Conservation (phyloP, 2,329 filamentous ascomycete species). For the Pestalotiopsis sp. region DNA sequence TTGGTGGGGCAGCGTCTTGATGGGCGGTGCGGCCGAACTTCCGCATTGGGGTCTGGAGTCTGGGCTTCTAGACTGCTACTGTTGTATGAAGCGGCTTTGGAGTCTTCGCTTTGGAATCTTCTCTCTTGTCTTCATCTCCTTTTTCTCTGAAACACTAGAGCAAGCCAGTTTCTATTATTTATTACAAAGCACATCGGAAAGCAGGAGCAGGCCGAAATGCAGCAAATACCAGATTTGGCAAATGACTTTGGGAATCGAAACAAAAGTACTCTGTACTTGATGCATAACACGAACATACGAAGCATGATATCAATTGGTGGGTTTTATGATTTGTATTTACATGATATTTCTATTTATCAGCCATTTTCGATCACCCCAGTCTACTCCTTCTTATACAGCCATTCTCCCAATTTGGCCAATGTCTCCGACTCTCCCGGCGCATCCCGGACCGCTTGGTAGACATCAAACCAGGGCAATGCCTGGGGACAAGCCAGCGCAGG, state of each 20-base stretch:
- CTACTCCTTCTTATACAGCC: background rate
- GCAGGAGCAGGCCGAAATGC: background rate
- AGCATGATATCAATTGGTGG: too few relatives aligned
- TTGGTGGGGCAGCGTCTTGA: background rate
- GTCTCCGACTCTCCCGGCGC: background rate
- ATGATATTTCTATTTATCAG: too few relatives aligned
- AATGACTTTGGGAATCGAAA: too few relatives aligned
- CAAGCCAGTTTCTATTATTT: background rate
- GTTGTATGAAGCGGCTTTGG: too few relatives aligned
- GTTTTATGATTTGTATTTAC: too few relatives aligned
- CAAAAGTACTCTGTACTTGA: too few relatives aligned
- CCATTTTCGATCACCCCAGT: background rate
- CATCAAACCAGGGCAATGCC: slow-evolving; percentile 17
- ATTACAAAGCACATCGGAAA: background rate
- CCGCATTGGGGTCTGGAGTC: too few relatives aligned
- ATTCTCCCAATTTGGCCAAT: background rate
- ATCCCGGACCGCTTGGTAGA: slow-evolving; percentile 16
- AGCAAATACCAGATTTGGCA: too few relatives aligned
- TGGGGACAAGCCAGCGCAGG: background rate
- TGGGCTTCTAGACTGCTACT: too few relatives aligned
- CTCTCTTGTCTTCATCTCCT: background rate
- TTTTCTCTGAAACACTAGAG: background rate
- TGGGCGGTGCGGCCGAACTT: background rate
- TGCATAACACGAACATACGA: too few relatives aligned
- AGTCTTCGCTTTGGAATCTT: background rate